Evolutionary conservation across 2,329 filamentous ascomycete genomes (phyloP).

Genomic region (Blastomyces parvus): DNA sequence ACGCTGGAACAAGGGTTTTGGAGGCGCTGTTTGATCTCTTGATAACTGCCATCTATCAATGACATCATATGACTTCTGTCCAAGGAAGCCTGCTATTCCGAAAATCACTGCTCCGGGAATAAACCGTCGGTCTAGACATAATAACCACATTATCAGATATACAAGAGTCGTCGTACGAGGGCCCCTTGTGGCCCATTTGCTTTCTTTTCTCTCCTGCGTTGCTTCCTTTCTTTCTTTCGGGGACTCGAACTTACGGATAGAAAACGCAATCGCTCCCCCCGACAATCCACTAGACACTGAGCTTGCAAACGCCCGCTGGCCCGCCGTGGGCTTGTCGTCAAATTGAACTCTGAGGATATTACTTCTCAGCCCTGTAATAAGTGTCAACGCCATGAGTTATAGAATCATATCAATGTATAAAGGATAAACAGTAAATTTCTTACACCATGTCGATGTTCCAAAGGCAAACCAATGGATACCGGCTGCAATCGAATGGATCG

Average conservation of each 20-base stretch:
- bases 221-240: neutral
- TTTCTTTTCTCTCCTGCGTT: neutral
- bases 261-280: slow-evolving; percentile 45
- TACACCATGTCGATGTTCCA: slow-evolving; percentile 68
- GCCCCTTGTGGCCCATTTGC: neutral
- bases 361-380: slow-evolving; percentile 31
- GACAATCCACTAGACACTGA: slow-evolving; percentile 61
- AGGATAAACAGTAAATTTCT: slow-evolving; percentile 22
- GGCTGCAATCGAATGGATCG: slow-evolving; percentile 61
- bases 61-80: slow-evolving; percentile 48
- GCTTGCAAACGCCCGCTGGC: slow-evolving; percentile 58
- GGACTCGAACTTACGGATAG: slow-evolving; percentile 39
- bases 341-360: slow-evolving; percentile 40
- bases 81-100: slow-evolving; percentile 46
- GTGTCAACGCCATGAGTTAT: neutral
- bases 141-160: neutral
- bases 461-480: slow-evolving; percentile 74
- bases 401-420: neutral
- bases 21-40: slow-evolving; percentile 25
- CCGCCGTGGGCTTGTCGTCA: slow-evolving; percentile 44
- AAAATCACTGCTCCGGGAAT: slow-evolving; percentile 53
- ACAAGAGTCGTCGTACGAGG: neutral
- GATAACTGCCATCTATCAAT: slow-evolving; percentile 40
- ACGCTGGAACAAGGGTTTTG: slow-evolving; percentile 39
- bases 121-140: slow-evolving; percentile 43